A percentile compares a stretch with the other conserved stretches of the same genome.
Conservation (phyloP, 805 yeast genomes). For the Suhomyces vadensis region DNA sequence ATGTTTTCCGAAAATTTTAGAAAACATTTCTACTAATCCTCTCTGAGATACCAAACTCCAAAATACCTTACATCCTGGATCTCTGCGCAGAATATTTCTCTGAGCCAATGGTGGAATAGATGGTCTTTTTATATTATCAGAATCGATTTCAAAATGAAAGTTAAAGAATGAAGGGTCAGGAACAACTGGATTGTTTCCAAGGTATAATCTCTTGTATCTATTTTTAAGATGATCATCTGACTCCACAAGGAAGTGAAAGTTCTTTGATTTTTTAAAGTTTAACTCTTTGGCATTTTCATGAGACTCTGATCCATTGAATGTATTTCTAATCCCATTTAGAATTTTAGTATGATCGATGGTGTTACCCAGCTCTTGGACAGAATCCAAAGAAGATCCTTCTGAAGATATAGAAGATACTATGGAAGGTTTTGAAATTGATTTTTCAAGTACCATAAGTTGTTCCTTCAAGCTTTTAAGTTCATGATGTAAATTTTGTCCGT, state of each 20-base stretch:
- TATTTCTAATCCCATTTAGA: too few species aligned
- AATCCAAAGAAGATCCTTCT: too few species aligned
- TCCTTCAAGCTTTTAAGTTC: constrained; percentile 8
- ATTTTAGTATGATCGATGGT: too few species aligned
- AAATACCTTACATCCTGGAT: constrained; percentile 18
- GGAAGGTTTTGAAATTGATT: not conserved
- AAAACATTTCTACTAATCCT: constrained; percentile 7
- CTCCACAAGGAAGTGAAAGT: not conserved
- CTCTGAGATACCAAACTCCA: constrained; percentile 15
- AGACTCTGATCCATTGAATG: too few species aligned
- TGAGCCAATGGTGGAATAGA: constrained; percentile 13
- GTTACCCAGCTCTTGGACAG: too few species aligned
- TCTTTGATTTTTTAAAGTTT: too few species aligned
- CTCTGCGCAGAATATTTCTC: constrained; percentile 19
- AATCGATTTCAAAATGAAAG: constrained; percentile 7
- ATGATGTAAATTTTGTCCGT: not conserved
- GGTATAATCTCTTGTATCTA: constrained; percentile 1
- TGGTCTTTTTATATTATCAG: not conserved
- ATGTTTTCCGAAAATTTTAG: constrained; percentile 4
- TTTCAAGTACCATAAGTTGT: constrained; percentile 10
- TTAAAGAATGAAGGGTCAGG: constrained; percentile 8
- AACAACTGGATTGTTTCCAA: constrained; percentile 7
- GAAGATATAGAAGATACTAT: too few species aligned
- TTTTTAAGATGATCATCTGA: not conserved
- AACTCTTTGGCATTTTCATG: too few species aligned